Evolutionary conservation across 169 alveolate genomes (phyloP).

Genomic region (Cryptosporidium felis): DNA sequence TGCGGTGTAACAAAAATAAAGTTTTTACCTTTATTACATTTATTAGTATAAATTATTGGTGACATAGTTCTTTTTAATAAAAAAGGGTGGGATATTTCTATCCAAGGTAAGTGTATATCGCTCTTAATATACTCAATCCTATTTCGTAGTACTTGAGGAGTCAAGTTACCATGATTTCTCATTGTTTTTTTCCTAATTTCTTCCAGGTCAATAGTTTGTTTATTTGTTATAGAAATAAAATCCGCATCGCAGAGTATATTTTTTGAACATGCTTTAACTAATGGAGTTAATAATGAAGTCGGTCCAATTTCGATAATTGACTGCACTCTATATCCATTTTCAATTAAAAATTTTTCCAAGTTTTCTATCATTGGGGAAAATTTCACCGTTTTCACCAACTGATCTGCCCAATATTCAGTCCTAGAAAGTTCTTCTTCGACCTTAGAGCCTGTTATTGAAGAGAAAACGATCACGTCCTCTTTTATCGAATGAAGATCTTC

Average conservation of each 20-base stretch:
- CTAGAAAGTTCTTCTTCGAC: slow-evolving; percentile 24
- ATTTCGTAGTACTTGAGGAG: neutral
- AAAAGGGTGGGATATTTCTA: slow-evolving; percentile 51
- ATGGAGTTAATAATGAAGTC: slow-evolving; percentile 69
- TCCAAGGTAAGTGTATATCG: slow-evolving; percentile 1
- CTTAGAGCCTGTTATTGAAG: slow-evolving; percentile 69
- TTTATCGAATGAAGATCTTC: neutral
- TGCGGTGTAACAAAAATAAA: slow-evolving; percentile 22
- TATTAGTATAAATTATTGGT: neutral
- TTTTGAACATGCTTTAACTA: slow-evolving; percentile 49
- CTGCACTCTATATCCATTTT: slow-evolving; percentile 8
- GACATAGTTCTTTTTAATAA: slow-evolving; percentile 29
- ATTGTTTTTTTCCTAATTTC: no score
- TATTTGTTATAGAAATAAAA: neutral
- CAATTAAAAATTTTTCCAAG: slow-evolving; percentile 11
- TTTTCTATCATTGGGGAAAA: slow-evolving; percentile 50
- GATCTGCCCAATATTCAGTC: slow-evolving; percentile 72
- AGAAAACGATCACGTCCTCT: slow-evolving; percentile 29
- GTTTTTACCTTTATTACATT: neutral
- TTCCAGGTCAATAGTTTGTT: neutral
- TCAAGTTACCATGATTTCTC: no score
- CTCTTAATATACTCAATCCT: neutral
- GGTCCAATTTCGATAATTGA: slow-evolving; percentile 75
- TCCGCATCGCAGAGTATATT: neutral
- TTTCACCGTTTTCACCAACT: slow-evolving; percentile 63